Conservation (phyloP, 805 yeast species). For the Wickerhamiella brachini region DNA sequence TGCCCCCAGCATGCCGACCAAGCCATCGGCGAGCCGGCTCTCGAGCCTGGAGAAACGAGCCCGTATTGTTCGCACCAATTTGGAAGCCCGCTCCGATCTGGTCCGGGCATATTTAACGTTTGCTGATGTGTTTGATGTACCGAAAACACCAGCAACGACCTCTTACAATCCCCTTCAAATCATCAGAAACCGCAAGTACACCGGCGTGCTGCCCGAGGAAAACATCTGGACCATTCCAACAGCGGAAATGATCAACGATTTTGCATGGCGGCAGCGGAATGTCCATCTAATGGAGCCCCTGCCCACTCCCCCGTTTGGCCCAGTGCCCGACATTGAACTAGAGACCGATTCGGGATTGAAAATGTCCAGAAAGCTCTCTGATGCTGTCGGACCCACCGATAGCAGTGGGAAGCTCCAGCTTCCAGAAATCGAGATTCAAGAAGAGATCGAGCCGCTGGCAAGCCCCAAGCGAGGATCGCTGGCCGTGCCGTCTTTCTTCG, state of each 20-base stretch:
- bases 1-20: neutral
- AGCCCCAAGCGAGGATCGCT: neutral
- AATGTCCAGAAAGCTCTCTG: too few species aligned
- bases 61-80: neutral
- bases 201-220: conserved; percentile 1
- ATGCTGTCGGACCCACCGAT: too few species aligned
- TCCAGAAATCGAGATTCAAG: neutral
- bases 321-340: neutral
- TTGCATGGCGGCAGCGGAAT: conserved; percentile 11
- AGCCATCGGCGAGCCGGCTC: neutral
- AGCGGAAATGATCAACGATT: conserved; percentile 18
- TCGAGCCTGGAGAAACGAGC: neutral
- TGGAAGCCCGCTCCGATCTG: neutral
- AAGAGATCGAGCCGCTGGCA: neutral
- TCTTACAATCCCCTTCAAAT: conserved; percentile 67
- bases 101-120: neutral
- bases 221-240: conserved; percentile 17
- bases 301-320: neutral
- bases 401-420: neutral
- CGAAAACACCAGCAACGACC: neutral
- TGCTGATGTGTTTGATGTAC: neutral
- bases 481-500: neutral
- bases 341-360: conserved; percentile 11
- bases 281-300: neutral
- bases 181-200: conserved; percentile 49